These are phyloP conservation scores for Paralagenidium karlingii DNA, from an alignment of 352 stramenopile species.

Conservation along the genomic window DNA sequence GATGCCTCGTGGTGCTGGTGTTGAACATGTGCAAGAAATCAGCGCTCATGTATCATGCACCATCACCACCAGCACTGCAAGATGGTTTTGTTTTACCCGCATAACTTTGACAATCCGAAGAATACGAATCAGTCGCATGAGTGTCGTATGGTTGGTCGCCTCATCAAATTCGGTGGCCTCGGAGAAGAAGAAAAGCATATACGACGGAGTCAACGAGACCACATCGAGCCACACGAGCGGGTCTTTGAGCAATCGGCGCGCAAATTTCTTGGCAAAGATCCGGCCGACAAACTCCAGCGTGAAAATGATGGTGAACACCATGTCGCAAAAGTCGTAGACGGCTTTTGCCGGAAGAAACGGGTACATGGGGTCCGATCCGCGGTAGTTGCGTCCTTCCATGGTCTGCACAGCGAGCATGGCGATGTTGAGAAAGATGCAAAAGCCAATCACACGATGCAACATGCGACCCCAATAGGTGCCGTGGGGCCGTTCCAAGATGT, in stretches of 20 bases:
- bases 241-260: slow-evolving; percentile 17
- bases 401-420: slow-evolving; percentile 35
- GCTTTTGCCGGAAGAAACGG: slow-evolving; percentile 27
- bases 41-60: not conserved
- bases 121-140: slow-evolving; percentile 36
- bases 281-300: slow-evolving; percentile 36
- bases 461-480: slow-evolving; percentile 20
- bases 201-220: slow-evolving; percentile 39
- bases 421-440: slow-evolving; percentile 39
- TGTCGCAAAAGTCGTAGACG: slow-evolving; percentile 20
- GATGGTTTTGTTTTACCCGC: no score
- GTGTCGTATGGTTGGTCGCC: slow-evolving; percentile 12
- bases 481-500: slow-evolving; percentile 23
- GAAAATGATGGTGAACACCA: slow-evolving; percentile 31
- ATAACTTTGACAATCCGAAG: slow-evolving; percentile 40
- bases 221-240: slow-evolving; percentile 42
- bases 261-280: slow-evolving; percentile 12
- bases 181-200: slow-evolving; percentile 19
- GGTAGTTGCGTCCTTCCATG: slow-evolving; percentile 41
- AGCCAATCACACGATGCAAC: slow-evolving; percentile 28
- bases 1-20: slow-evolving; percentile 37
- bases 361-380: slow-evolving; percentile 36
- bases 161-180: slow-evolving; percentile 2
- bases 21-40: slow-evolving; percentile 1
- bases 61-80: not conserved